Evolutionary conservation across 2,329 filamentous ascomycete species (phyloP).

Genomic region (Amphichorda felina): DNA sequence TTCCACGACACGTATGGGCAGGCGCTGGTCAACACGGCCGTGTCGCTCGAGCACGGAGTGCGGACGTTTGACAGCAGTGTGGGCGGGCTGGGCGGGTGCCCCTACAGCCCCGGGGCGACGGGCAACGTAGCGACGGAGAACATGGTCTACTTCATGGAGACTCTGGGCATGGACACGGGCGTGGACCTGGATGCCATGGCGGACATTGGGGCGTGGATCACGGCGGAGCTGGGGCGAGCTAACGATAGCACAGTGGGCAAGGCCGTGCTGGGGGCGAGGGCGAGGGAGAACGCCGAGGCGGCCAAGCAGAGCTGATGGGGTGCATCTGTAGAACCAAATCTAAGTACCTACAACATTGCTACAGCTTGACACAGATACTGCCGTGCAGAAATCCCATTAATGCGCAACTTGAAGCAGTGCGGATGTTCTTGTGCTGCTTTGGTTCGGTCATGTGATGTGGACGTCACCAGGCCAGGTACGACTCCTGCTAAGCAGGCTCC

Average conservation of each 20-base stretch:
- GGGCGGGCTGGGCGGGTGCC: slow-evolving; percentile 72
- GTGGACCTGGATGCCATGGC: slow-evolving; percentile 56
- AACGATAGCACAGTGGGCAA: slow-evolving; percentile 59
- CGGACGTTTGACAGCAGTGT: slow-evolving; percentile 72
- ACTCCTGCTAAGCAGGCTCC: too few relatives aligned
- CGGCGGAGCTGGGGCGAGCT: slow-evolving; percentile 44
- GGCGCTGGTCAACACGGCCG: slow-evolving; percentile 70
- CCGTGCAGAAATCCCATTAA: too few relatives aligned
- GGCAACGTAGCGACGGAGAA: slow-evolving; percentile 83
- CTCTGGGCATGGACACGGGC: slow-evolving; percentile 62
- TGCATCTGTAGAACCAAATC: too few relatives aligned
- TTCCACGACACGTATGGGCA: slow-evolving; percentile 86
- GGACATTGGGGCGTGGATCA: slow-evolving; percentile 64
- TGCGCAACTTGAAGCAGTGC: neutral
- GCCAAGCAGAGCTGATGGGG: slow-evolving; percentile 6
- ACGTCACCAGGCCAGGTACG: too few relatives aligned
- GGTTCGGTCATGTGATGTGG: too few relatives aligned
- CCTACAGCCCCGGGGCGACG: slow-evolving; percentile 74
- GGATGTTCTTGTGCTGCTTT: neutral
- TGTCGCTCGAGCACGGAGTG: slow-evolving; percentile 66
- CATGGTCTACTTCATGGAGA: slow-evolving; percentile 67
- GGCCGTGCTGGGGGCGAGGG: slow-evolving; percentile 43
- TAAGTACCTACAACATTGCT: too few relatives aligned
- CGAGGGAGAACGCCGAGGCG: slow-evolving; percentile 13
- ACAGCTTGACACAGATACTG: too few relatives aligned